Percentiles rank a stretch among this genome's conserved stretches.
Evolutionary conservation across 176 grass and related monocot species (phyloP).

Genomic region (Hsuehochloa calcarea): DNA sequence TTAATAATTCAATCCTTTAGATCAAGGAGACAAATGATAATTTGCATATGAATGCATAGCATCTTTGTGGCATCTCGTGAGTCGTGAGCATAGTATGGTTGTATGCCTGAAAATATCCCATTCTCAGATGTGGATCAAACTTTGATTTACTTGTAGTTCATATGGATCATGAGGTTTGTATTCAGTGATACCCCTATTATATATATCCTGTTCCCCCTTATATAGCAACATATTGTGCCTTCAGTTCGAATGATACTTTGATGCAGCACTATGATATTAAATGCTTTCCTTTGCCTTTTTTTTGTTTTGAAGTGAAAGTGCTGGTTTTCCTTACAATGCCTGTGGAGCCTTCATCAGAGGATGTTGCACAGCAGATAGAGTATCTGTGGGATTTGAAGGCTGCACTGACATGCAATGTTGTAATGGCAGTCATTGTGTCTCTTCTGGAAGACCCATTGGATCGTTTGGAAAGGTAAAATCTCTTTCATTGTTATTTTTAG

Average conservation of each 20-base stretch:
- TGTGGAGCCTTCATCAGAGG: slow-evolving; percentile 66
- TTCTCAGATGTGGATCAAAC: neutral
- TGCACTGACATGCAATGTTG: slow-evolving; percentile 54
- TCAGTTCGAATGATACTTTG: slow-evolving; percentile 7
- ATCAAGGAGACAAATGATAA: neutral
- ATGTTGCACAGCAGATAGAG: slow-evolving; percentile 81
- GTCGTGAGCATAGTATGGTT: neutral
- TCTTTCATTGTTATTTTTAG: neutral
- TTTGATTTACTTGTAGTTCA: neutral
- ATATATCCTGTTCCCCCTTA: neutral
- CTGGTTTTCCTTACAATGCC: slow-evolving; percentile 96
- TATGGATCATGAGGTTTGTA: neutral
- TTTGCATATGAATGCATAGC: slow-evolving; percentile 14
- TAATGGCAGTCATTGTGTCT: slow-evolving; percentile 74
- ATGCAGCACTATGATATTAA: neutral
- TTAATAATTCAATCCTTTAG: neutral
- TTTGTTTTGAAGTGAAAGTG: slow-evolving; percentile 66
- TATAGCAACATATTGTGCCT: neutral
- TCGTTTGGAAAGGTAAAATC: slow-evolving; percentile 74
- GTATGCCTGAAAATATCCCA: neutral
- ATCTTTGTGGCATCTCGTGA: neutral
- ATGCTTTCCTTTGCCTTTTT: neutral
- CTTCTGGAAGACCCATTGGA: slow-evolving; percentile 90
- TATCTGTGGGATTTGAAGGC: slow-evolving; percentile 94
- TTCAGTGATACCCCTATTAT: neutral